Evolutionary conservation across 495 filamentous ascomycete genomes (phyloP).

Genomic region (Tetracladium setigerum): DNA sequence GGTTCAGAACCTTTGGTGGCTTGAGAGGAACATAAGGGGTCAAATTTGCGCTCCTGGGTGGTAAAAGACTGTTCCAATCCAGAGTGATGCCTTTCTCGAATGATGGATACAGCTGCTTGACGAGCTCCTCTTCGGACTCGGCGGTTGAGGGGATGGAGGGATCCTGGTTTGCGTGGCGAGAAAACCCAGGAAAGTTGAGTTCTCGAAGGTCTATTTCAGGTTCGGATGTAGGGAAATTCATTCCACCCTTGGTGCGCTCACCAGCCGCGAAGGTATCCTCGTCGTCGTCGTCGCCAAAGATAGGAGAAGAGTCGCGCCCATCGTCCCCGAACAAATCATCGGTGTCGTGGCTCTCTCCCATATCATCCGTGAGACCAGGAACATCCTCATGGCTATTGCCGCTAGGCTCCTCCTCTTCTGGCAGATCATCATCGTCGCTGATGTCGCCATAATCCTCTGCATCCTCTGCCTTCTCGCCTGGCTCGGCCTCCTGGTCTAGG

Average conservation of each 20-base stretch:
- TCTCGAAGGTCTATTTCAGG: constrained; percentile 16
- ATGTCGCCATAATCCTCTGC: constrained; percentile 87
- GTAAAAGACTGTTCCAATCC: constrained; percentile 65
- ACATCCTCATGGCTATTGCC: constrained; percentile 28
- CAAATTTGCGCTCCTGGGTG: constrained; percentile 63
- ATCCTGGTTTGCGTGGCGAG: constrained; percentile 34
- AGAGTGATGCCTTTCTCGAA: constrained; percentile 60
- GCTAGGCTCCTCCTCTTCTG: constrained; percentile 29
- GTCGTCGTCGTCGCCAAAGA: constrained; percentile 24
- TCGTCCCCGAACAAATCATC: constrained; percentile 40
- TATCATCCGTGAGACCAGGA: constrained; percentile 41
- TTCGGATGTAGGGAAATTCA: constrained; percentile 17
- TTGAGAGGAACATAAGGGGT: constrained; percentile 61
- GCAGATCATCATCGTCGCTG: constrained; percentile 49
- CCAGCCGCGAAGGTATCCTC: constrained; percentile 3
- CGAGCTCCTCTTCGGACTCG: constrained; percentile 57
- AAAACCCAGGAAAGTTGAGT: constrained; percentile 36
- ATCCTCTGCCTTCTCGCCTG: constrained; percentile 65
- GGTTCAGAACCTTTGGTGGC: constrained; percentile 70
- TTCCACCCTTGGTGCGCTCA: constrained; percentile 15
- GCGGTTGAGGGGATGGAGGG: constrained; percentile 47
- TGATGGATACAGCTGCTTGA: constrained; percentile 60
- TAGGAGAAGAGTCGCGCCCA: constrained; percentile 26
- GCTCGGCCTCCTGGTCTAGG: constrained; percentile 9
- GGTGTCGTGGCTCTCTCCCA: constrained; percentile 35